A percentile compares a stretch with the other conserved stretches of the same genome.
Evolutionary conservation across 2,329 filamentous ascomycete genomes (phyloP).

Genomic region (Whalleya microplaca): DNA sequence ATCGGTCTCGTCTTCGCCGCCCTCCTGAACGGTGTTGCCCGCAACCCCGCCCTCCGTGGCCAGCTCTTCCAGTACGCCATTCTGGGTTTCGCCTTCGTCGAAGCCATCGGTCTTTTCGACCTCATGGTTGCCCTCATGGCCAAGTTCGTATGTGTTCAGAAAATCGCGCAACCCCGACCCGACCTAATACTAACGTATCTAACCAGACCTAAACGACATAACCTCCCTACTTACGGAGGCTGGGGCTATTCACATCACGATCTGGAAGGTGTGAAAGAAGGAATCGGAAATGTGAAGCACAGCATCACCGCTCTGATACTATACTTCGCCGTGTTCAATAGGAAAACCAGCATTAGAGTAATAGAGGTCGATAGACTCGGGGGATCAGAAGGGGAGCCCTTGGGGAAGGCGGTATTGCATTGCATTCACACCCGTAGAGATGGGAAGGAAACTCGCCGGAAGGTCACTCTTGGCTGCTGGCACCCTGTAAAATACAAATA

Average conservation of each 20-base stretch:
- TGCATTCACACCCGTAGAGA: conserved; percentile 39
- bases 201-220: conserved; percentile 38
- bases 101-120: conserved; percentile 88
- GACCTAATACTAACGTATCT: conserved; percentile 12
- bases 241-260: conserved; percentile 35
- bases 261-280: conserved; percentile 34
- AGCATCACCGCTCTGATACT: conserved; percentile 24
- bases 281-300: conserved; percentile 28
- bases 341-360: conserved; percentile 40
- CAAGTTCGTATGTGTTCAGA: conserved; percentile 71
- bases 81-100: conserved; percentile 93
- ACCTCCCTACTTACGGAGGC: conserved; percentile 35
- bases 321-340: conserved; percentile 34
- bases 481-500: conserved; percentile 31
- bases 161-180: conserved; percentile 11
- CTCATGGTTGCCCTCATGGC: conserved; percentile 93
- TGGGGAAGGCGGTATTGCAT: conserved; percentile 34
- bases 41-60: conserved; percentile 92
- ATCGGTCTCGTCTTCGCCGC: conserved; percentile 93
- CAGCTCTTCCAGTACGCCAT: conserved; percentile 97
- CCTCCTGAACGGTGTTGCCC: conserved; percentile 86
- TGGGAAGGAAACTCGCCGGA: conserved; percentile 32
- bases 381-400: conserved; percentile 30
- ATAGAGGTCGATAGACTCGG: conserved; percentile 39
- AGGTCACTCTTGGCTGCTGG: conserved; percentile 16